phyloP scores from a whole-genome alignment of 805 yeast species.

The Yamadazyma scolyti region DNA sequence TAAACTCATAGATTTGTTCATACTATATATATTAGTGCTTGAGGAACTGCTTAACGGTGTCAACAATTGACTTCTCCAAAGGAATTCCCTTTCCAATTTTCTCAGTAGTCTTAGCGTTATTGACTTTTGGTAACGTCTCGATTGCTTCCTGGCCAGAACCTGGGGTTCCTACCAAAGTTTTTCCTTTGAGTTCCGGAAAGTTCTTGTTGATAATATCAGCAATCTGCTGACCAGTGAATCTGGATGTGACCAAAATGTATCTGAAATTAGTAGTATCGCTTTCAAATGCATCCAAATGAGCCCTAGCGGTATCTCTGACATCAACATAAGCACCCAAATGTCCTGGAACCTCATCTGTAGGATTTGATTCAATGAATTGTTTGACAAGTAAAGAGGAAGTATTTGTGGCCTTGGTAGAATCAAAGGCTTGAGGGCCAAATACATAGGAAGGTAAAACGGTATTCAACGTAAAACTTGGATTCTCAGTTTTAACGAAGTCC shows the following conservation, averaged over 20 bases:
- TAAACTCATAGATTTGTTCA: too few relatives aligned
- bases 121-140: slow-evolving; percentile 18
- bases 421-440: slow-evolving; percentile 55
- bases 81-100: slow-evolving; percentile 36
- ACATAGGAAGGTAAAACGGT: slow-evolving; percentile 56
- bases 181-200: slow-evolving; percentile 41
- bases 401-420: slow-evolving; percentile 25
- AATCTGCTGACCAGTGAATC: slow-evolving; percentile 22
- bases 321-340: slow-evolving; percentile 29
- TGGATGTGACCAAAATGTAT: slow-evolving; percentile 16
- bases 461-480: slow-evolving; percentile 38
- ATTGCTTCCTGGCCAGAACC: slow-evolving; percentile 20
- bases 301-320: slow-evolving; percentile 46
- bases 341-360: slow-evolving; percentile 23
- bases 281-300: slow-evolving; percentile 41
- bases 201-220: slow-evolving; percentile 31
- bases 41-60: slow-evolving; percentile 35
- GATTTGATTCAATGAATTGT: slow-evolving; percentile 27
- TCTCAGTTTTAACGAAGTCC: slow-evolving; percentile 37
- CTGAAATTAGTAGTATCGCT: slow-evolving; percentile 26
- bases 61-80: slow-evolving; percentile 38
- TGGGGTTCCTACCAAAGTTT: slow-evolving; percentile 42
- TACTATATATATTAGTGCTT: too few relatives aligned
- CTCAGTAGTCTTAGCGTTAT: slow-evolving; percentile 31
- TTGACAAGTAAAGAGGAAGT: slow-evolving; percentile 39